Base-by-base conservation (phyloP, 2,329 filamentous ascomycete genomes). In the Aphanocladium album region DNA sequence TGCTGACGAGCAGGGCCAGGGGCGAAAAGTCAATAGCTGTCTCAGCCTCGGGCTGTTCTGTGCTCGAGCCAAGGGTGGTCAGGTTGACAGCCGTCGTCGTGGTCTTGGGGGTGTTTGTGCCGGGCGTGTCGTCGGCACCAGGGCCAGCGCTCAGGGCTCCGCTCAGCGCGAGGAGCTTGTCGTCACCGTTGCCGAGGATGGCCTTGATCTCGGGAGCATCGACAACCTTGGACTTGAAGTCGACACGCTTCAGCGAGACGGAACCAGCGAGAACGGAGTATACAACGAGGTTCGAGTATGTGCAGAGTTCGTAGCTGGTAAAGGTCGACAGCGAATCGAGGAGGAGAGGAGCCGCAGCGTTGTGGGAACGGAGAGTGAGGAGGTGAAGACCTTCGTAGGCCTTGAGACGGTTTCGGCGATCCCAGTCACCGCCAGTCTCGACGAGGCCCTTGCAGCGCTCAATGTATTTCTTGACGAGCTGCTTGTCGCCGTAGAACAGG, bases 161-260 rank as follows among this genome's bases (percentile, higher is more conserved):
- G 33, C 88, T 87, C 23, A 97, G 80, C 0, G 91, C 92, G 35
- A 91, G 83, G 59, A 96, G 80, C 76, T 93, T 93, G 71, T 97
- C 93, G 68, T 96, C 90, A 25, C 88, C 88, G 67, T 93, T 88
- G 62, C 93, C 95, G 25, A 99, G 85, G 65, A 99, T 96, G 41
- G 95, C 95, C 79, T 95, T 96, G 79, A 99, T 97, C 78, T 99
- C 95, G 14, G 95, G 93, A 8, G 95, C 95, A 74, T 99, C 95
- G 45, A 99, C 93, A 27, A 99, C 95, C 81, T 98, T 98, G 66
- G 90, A 90, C 82, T 99, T 99, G 84, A 99, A 99, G 76, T 99
- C 95, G 37, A 97, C 91, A 53, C 95, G 89, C 80, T 97, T 96
- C 60, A 99, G 84, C 50, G 93, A 95, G 25, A 98, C 89, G 7